Evolutionary conservation across 441 rosid species (phyloP).

Genomic region (Erodium moschatum): DNA sequence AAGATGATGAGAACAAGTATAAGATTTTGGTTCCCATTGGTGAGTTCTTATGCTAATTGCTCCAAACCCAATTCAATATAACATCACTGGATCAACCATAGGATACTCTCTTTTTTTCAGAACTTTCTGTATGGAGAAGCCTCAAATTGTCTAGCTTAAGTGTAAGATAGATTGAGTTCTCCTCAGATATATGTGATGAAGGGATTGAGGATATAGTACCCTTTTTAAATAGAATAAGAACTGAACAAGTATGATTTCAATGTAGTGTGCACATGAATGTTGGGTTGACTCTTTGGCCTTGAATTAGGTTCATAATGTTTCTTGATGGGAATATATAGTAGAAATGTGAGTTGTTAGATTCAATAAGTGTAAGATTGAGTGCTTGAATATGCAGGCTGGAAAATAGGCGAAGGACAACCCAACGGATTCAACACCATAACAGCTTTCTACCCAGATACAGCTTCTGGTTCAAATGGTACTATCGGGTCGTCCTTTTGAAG

Average conservation of each 20-base stretch:
- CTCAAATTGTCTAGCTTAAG: not conserved
- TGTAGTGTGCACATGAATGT: not conserved
- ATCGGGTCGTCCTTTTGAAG: not conserved
- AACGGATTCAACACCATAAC: constrained; percentile 76
- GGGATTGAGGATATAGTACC: not conserved
- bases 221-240: not conserved
- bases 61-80: not conserved
- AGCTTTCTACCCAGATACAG: constrained; percentile 63
- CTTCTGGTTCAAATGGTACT: constrained; percentile 54
- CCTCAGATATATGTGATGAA: not conserved
- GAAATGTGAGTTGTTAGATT: not conserved
- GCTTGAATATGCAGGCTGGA: constrained; percentile 52
- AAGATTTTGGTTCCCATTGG: constrained; percentile 82
- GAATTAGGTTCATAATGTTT: not conserved
- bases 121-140: not conserved
- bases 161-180: not conserved
- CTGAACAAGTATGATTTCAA: not conserved
- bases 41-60: constrained; percentile 11
- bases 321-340: not conserved
- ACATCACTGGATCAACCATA: not conserved
- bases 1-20: constrained; percentile 76
- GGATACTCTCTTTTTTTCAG: not conserved
- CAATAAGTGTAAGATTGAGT: not conserved
- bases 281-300: not conserved
- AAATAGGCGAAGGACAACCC: constrained; percentile 54